Evolutionary conservation across 2,329 filamentous ascomycete species (phyloP).

Genomic region (Mycosphaerelloides madeirae): DNA sequence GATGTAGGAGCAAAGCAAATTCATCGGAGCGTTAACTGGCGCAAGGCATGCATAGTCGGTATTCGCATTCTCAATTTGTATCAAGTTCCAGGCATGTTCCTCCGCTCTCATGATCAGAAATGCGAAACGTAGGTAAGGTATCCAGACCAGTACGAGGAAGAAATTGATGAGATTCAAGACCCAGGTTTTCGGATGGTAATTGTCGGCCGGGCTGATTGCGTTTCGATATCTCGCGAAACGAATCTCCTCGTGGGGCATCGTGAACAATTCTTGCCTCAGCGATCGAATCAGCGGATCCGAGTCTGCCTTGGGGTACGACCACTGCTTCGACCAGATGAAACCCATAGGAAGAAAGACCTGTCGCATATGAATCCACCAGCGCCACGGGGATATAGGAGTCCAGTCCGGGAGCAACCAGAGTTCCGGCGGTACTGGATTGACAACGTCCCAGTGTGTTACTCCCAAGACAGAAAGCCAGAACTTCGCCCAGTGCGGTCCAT

Average conservation of each 20-base stretch:
- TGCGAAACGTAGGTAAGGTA: constrained; percentile 67
- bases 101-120: constrained; percentile 67
- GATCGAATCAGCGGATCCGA: constrained; percentile 64
- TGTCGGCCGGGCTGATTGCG: constrained; percentile 71
- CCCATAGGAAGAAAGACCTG: constrained; percentile 92
- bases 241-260: constrained; percentile 71
- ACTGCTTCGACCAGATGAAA: constrained; percentile 79
- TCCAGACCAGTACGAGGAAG: constrained; percentile 73
- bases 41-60: constrained; percentile 82
- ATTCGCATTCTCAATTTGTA: constrained; percentile 89
- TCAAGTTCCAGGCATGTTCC: constrained; percentile 73
- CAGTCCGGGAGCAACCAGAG: constrained; percentile 60
- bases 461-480: constrained; percentile 87
- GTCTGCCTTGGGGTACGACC: constrained; percentile 61
- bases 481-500: constrained; percentile 92
- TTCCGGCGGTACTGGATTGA: constrained; percentile 91
- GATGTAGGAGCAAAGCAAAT: constrained; percentile 80
- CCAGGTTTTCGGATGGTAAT: constrained; percentile 90
- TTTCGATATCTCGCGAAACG: constrained; percentile 75
- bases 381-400: constrained; percentile 32
- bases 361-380: constrained; percentile 80
- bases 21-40: constrained; percentile 87
- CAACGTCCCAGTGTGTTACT: constrained; percentile 80
- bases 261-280: constrained; percentile 76
- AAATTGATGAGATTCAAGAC: constrained; percentile 75